Base-by-base conservation (phyloP, 2,329 filamentous ascomycete species). In the Paraconiothyrium brasiliense region DNA sequence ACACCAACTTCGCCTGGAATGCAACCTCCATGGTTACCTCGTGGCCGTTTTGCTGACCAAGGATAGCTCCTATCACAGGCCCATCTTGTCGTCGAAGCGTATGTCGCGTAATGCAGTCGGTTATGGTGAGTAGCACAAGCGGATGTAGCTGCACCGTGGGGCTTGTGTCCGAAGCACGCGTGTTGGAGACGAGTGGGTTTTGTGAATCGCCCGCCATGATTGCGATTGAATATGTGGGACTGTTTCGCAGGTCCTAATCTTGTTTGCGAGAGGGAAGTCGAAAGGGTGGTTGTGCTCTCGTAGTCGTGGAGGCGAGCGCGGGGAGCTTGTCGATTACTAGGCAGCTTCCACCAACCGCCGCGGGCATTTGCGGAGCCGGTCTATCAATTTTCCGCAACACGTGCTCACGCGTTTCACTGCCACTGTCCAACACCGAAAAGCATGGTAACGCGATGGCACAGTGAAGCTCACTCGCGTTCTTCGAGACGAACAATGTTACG, bases 101-200 rank as follows among this genome's bases (percentile, higher is more conserved):
- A 79, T 97, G 94, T 62, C 95, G 89, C 61, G 94, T 97, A 78
- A 98, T 93, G 78, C 97, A 96, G 80, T 99, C 95, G 70, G 94
- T 97, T 72, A 99, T 95, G 67, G 92, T 96, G 80, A 99, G 92
- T 68, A 98, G 90, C 56, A 97, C 94, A 52, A 99, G 89, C 30
- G 95, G 95, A 74, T 99, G 95, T 20, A 99, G 88, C 70, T 93
- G 89, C 59, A 93, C 88, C 67, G 93, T 90, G 48, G 96, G 87
- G 54, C 89, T 88, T 22, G 90, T 90, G 78, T 95, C 92, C 46
- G 87, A 88, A 73, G 75, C 76, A 63, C 79, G 79, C 50, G 75
- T 74, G 47, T 71, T 79, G 16, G 81, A 80, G 50, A 84, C 67
- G 27, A 84, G 80, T 27, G 80, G 78, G 59, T 83, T 83, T 11